Base-by-base conservation (phyloP, 768 basidiomycete genomes). In the Auriscalpium orientale region DNA sequence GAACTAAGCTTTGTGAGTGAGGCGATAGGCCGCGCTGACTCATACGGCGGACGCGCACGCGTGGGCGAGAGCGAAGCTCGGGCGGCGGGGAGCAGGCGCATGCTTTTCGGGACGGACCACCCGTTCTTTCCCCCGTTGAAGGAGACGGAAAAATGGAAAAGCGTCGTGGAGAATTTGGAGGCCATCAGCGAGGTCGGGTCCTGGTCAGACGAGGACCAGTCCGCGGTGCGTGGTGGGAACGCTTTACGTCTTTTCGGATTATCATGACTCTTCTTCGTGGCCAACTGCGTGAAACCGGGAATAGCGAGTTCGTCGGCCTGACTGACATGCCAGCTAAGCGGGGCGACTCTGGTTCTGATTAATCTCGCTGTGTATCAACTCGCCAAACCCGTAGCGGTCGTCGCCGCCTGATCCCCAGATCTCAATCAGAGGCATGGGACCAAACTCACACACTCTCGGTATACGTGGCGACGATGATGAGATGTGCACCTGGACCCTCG, bases 91-190 rank as follows among this genome's bases (percentile, higher is more conserved):
- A 84, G 80, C 58, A 71, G 72, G 56, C 74, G 79, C 63, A 79
- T 90, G 75, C 65, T 92, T 38, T 93, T 91, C 63, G 91, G 91
- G 20, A 92, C 91, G 34, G 91, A 93, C 66, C 88, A 93, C 67
- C 91, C 90, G 0, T 93, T 93, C 76, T 94, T 94, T 73, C 92
- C 91, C 15, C 92, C 91, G 2, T 76, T 93, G 40, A 70, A 74
- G 58, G 71, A 73, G 48, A 77, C 74, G 46, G 81, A 83, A 57
- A 90, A 83, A 66, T 94, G 92, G 92, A 79, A 73, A 70, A 91
- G 89, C 64, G 91, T 92, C 3, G 81, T 88, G 33, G 89, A 91
- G 62, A 95, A 93, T 69, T 66, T 93, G 55, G 82, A 87, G 54
- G 91, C 91, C 2, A 91, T 94, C 56, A 76, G 82, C 46, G 73